Percentiles rank a stretch among this genome's conserved stretches.
Conservation (phyloP, 2,329 filamentous ascomycete species). For the Aspergillus candidus region DNA sequence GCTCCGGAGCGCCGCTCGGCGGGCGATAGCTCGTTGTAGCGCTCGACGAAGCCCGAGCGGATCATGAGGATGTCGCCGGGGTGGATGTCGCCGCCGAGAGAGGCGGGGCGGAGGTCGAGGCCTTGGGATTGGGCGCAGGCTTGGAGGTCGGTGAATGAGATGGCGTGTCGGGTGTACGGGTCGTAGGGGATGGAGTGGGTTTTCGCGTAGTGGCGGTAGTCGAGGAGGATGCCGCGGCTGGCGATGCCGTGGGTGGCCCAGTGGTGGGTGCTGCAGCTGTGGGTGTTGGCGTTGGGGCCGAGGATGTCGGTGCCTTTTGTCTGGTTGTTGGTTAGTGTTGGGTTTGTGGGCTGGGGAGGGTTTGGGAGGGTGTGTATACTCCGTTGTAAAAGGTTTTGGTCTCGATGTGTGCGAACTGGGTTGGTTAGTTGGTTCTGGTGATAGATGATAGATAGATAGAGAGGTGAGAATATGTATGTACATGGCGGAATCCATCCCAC, state of each 20-base stretch:
- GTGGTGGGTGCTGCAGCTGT: slow-evolving; percentile 38
- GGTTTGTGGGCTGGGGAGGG: background rate
- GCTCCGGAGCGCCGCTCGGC: slow-evolving; percentile 29
- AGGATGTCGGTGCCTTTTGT: slow-evolving; percentile 31
- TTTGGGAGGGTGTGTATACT: slow-evolving; percentile 15
- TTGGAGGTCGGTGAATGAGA: slow-evolving; percentile 51
- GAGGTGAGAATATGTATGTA: slow-evolving; percentile 11
- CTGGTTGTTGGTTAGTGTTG: slow-evolving; percentile 12
- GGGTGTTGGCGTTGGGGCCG: slow-evolving; percentile 29
- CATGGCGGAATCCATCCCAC: slow-evolving; percentile 48
- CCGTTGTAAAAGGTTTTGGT: slow-evolving; percentile 39
- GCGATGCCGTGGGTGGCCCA: slow-evolving; percentile 39
- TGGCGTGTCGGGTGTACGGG: slow-evolving; percentile 49
- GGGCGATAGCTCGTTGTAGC: slow-evolving; percentile 45
- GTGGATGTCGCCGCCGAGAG: slow-evolving; percentile 50
- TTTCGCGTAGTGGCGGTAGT: slow-evolving; percentile 44
- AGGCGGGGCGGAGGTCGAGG: slow-evolving; percentile 53
- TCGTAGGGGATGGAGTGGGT: slow-evolving; percentile 47
- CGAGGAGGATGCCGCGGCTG: slow-evolving; percentile 38
- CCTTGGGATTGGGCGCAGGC: slow-evolving; percentile 55
- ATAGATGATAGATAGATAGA: background rate
- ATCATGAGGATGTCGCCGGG: slow-evolving; percentile 62
- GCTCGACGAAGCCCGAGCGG: slow-evolving; percentile 57
- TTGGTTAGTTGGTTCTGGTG: background rate
- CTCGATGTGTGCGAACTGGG: slow-evolving; percentile 34